Conservation (phyloP, 2,329 filamentous ascomycete genomes). For the Claviceps sorghi region DNA sequence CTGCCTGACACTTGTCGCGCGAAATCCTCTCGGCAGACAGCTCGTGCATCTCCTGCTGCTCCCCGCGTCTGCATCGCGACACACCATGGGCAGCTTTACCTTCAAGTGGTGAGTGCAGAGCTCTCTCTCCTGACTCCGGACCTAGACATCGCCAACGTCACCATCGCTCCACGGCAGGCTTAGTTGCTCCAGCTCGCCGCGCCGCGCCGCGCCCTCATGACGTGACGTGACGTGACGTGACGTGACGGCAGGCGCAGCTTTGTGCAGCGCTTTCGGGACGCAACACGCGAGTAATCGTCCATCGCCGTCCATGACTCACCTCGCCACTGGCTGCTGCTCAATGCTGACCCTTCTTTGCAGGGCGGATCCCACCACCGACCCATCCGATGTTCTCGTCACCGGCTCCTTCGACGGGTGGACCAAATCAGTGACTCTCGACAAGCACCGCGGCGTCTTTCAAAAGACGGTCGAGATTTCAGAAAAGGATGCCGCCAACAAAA, state of each 20-base stretch:
- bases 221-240: neutral
- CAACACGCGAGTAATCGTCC: neutral
- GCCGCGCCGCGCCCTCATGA: neutral
- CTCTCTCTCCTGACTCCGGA: neutral
- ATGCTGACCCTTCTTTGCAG: conserved; percentile 30
- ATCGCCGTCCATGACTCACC: neutral
- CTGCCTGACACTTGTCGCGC: neutral
- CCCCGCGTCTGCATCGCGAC: conserved; percentile 12
- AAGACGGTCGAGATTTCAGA: conserved; percentile 65
- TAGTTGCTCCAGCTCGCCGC: neutral
- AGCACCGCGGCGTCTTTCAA: conserved; percentile 57
- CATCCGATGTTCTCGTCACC: conserved; percentile 57
- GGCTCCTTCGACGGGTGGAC: conserved; percentile 93
- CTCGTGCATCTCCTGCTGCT: neutral
- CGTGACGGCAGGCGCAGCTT: no score
- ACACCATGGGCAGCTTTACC: conserved; percentile 48
- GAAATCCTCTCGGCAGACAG: neutral
- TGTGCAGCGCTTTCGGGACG: neutral
- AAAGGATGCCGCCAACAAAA: conserved; percentile 43
- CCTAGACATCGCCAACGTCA: neutral
- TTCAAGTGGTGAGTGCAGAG: conserved; percentile 49
- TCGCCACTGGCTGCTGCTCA: neutral
- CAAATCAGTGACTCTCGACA: conserved; percentile 71
- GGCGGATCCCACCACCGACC: conserved; percentile 70
- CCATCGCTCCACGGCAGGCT: neutral